Conservation (phyloP, 2,329 filamentous ascomycete genomes). For the Aspergillus pseudoviridinutans region DNA sequence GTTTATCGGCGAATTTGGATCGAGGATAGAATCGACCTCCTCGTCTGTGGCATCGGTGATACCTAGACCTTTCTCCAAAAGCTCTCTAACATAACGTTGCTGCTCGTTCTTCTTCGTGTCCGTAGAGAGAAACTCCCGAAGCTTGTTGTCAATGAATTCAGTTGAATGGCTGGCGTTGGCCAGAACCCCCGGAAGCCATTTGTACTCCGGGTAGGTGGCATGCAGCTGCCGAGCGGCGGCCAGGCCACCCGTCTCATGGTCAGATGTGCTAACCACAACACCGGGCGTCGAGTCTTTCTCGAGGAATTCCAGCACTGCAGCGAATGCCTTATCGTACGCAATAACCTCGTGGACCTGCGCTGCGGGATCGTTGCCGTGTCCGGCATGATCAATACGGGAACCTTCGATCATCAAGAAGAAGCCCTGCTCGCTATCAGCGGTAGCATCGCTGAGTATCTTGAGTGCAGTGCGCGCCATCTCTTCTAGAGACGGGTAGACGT, state of each 20-base stretch:
- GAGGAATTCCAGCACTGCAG: constrained; percentile 79
- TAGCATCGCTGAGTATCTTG: constrained; percentile 73
- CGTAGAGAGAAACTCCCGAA: constrained; percentile 56
- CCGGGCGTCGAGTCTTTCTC: constrained; percentile 66
- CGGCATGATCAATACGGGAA: constrained; percentile 92
- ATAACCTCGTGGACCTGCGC: constrained; percentile 87
- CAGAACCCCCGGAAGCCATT: constrained; percentile 79
- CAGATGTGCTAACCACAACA: constrained; percentile 82
- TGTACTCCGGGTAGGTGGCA: constrained; percentile 61
- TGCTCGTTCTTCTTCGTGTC: constrained; percentile 45
- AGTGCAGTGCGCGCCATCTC: constrained; percentile 88
- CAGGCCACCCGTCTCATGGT: constrained; percentile 93
- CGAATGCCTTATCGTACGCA: constrained; percentile 88
- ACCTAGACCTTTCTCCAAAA: constrained; percentile 69
- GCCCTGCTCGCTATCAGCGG: constrained; percentile 77
- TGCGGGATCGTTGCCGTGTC: constrained; percentile 77
- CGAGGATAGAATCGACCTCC: constrained; percentile 66
- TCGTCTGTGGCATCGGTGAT: constrained; percentile 67
- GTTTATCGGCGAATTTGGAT: constrained; percentile 51
- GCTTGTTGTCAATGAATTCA: constrained; percentile 63
- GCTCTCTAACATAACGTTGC: constrained; percentile 61
- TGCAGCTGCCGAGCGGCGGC: constrained; percentile 70
- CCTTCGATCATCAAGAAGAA: constrained; percentile 99
- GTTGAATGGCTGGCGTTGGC: constrained; percentile 73
- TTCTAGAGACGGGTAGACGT: constrained; percentile 80